Evolutionary conservation across 2,329 filamentous ascomycete species (phyloP).

Genomic region (Arthrobotrys musiformis): DNA sequence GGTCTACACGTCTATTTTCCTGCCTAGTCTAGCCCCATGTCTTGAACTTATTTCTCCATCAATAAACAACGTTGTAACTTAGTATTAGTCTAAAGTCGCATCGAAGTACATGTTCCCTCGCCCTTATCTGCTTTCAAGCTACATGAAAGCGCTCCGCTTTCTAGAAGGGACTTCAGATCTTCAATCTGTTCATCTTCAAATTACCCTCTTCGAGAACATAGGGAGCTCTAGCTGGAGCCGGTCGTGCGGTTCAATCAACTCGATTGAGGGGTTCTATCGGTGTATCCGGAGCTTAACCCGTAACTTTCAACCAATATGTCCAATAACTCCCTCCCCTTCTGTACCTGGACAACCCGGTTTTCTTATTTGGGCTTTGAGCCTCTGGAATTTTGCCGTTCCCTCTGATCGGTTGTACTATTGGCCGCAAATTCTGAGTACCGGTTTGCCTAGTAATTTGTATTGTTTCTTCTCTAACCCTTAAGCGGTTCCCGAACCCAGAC

Average conservation of each 20-base stretch:
- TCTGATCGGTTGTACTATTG: constrained; percentile 36
- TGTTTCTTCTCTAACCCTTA: neutral
- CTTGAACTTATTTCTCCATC: constrained; percentile 9
- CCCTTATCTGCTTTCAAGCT: neutral
- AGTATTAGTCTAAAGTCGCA: neutral
- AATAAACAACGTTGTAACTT: neutral
- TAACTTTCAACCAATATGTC: neutral
- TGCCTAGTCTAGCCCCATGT: neutral
- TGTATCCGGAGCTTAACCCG: neutral
- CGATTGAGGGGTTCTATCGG: neutral
- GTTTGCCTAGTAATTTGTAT: constrained; percentile 6
- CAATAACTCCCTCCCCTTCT: too few relatives aligned
- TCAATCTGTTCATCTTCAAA: neutral
- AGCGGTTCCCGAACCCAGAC: neutral
- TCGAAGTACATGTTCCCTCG: neutral
- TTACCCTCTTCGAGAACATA: neutral
- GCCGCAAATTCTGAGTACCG: neutral
- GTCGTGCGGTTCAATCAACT: neutral
- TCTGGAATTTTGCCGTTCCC: constrained; percentile 1
- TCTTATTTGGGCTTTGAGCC: constrained; percentile 11
- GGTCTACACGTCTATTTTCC: neutral
- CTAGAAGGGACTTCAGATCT: neutral
- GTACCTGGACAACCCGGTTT: neutral
- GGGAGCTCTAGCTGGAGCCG: too few relatives aligned
- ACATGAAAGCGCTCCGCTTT: neutral